These are phyloP conservation scores for Russula griseocarnosa DNA, from an alignment of 768 basidiomycete genomes.

Conservation along the genomic window DNA sequence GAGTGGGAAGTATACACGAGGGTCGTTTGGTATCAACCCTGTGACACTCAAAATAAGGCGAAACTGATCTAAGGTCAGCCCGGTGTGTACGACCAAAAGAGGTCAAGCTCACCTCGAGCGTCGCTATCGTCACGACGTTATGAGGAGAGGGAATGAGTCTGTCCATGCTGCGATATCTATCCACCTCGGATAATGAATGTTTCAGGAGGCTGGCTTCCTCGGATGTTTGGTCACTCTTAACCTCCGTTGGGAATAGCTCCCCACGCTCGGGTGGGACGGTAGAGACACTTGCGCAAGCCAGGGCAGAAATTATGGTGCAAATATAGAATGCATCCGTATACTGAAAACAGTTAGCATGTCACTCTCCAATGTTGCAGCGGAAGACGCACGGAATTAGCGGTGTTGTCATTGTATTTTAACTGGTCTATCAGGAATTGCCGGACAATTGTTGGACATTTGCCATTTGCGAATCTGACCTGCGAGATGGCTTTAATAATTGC, in stretches of 20 bases:
- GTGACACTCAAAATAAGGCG: conserved; percentile 73
- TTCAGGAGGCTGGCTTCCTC: conserved; percentile 70
- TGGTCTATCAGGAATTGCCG: conserved; percentile 88
- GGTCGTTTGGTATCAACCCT: conserved; percentile 71
- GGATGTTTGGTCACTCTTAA: conserved; percentile 57
- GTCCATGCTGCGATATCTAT: conserved; percentile 93
- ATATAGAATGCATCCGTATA: conserved; percentile 91
- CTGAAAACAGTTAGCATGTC: conserved; percentile 39
- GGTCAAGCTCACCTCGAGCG: conserved; percentile 62
- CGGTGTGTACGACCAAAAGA: neutral
- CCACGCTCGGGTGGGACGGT: conserved; percentile 75
- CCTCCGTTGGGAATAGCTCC: conserved; percentile 67
- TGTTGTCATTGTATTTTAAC: conserved; percentile 94
- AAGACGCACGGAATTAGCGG: conserved; percentile 71
- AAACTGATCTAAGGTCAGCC: conserved; percentile 48
- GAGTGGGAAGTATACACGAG: conserved; percentile 76
- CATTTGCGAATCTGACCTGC: conserved; percentile 79
- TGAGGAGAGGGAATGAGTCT: conserved; percentile 90
- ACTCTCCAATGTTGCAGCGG: conserved; percentile 11
- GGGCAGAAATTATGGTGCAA: conserved; percentile 76
- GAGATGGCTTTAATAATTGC: conserved; percentile 78
- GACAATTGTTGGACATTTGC: conserved; percentile 81
- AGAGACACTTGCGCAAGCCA: conserved; percentile 76
- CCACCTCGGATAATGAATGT: conserved; percentile 75
- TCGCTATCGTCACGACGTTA: conserved; percentile 88